phyloP scores from a whole-genome alignment of 306 rosid genomes.

The Cicer cuneatum region DNA sequence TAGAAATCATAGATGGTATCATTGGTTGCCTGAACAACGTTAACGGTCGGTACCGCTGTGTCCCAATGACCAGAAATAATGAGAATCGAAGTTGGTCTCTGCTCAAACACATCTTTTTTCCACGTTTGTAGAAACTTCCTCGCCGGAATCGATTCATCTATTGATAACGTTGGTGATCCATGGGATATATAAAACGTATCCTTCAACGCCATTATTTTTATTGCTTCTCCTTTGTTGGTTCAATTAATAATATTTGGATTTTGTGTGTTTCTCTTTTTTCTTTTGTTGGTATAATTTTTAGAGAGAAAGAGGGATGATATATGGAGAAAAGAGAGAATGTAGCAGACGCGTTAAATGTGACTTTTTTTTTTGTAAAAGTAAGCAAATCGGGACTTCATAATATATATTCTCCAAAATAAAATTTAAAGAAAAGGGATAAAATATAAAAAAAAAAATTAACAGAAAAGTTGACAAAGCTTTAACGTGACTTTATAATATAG shows the following conservation, averaged over 20 bases:
- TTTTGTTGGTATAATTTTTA: not conserved
- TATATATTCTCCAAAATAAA: too few relatives aligned
- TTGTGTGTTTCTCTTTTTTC: not conserved
- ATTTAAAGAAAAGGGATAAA: too few relatives aligned
- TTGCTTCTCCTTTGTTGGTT: not conserved
- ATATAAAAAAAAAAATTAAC: too few relatives aligned
- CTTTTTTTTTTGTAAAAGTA: too few relatives aligned
- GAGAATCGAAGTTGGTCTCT: slow-evolving; percentile 61
- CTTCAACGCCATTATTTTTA: slow-evolving; percentile 41
- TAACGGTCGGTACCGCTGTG: slow-evolving; percentile 63
- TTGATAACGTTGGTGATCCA: slow-evolving; percentile 67
- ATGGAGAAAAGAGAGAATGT: not conserved
- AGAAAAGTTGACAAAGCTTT: too few relatives aligned
- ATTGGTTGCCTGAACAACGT: slow-evolving; percentile 47
- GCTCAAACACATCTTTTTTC: slow-evolving; percentile 50
- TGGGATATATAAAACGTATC: slow-evolving; percentile 73
- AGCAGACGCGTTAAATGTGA: not conserved
- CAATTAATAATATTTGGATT: not conserved
- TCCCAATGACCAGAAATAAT: slow-evolving; percentile 81
- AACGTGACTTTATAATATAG: too few relatives aligned
- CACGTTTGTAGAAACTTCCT: slow-evolving; percentile 64
- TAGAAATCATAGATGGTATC: slow-evolving; percentile 84
- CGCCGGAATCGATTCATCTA: slow-evolving; percentile 62
- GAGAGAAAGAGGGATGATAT: too few relatives aligned
- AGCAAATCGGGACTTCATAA: too few relatives aligned